Conservation (phyloP, 2,329 filamentous ascomycete genomes). For the Verticillium longisporum region DNA sequence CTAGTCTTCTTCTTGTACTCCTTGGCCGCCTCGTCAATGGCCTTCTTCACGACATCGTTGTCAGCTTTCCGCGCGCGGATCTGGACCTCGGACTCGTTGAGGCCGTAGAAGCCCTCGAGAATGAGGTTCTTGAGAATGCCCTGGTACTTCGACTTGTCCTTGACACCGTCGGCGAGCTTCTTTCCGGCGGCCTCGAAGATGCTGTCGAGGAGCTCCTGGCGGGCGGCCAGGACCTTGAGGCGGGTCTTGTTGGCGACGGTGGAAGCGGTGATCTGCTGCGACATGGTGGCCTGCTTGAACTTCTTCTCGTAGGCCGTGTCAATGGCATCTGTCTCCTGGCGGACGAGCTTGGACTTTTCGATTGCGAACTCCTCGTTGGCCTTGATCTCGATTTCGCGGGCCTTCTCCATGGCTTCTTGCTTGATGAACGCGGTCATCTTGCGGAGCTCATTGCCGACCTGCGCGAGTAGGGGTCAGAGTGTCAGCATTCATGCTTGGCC, state of each 20-base stretch:
- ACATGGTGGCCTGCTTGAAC: constrained; percentile 97
- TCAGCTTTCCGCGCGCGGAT: constrained; percentile 77
- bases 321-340: constrained; percentile 88
- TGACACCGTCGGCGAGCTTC: constrained; percentile 58
- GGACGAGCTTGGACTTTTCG: constrained; percentile 97
- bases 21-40: constrained; percentile 65
- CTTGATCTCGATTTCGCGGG: constrained; percentile 94
- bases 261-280: constrained; percentile 95
- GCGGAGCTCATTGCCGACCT: constrained; percentile 97
- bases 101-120: constrained; percentile 82
- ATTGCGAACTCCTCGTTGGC: constrained; percentile 99
- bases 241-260: constrained; percentile 95
- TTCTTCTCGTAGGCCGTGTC: constrained; percentile 95
- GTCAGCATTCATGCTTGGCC: not conserved
- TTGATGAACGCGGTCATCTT: constrained; percentile 99
- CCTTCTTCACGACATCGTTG: constrained; percentile 67
- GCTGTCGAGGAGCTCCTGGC: constrained; percentile 84
- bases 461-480: not conserved
- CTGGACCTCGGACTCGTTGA: constrained; percentile 72
- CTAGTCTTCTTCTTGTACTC: constrained; percentile 78
- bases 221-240: constrained; percentile 76
- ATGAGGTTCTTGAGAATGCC: constrained; percentile 71
- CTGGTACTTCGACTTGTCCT: constrained; percentile 70
- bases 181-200: constrained; percentile 78
- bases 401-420: constrained; percentile 96